phyloP scores from a whole-genome alignment of 768 basidiomycete species.

The Termitomyces eurrhizus region DNA sequence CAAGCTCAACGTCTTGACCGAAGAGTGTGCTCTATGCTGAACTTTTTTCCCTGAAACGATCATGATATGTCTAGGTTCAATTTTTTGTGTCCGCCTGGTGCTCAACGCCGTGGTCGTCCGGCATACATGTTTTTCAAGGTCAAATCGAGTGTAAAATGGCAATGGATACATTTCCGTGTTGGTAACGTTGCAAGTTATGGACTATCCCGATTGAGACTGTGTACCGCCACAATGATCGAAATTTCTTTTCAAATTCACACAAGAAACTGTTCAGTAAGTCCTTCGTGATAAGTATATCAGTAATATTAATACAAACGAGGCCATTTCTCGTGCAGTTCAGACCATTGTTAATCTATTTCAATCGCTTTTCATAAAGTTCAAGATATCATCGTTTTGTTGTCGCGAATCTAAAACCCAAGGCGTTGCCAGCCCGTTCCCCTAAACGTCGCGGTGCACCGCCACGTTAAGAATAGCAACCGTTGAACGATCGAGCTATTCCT shows the following conservation, averaged over 20 bases:
- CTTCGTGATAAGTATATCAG: background rate
- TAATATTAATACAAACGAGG: background rate
- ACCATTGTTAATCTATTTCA: background rate
- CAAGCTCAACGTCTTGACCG: no score
- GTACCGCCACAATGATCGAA: background rate
- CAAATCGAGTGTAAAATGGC: slow-evolving; percentile 91
- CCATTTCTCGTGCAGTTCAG: background rate
- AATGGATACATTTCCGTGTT: slow-evolving; percentile 82
- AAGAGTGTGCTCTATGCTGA: background rate
- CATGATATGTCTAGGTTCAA: slow-evolving; percentile 74
- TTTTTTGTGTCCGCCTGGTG: background rate
- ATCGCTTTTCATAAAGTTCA: background rate
- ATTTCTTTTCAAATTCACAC: no score
- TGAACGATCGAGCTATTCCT: slow-evolving; percentile 1
- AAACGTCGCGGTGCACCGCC: background rate
- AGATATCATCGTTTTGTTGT: background rate
- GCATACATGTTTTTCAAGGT: slow-evolving; percentile 40
- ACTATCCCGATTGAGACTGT: no score
- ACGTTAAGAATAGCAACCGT: background rate
- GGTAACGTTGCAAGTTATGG: slow-evolving; percentile 89
- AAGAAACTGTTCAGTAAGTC: background rate
- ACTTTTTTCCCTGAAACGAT: background rate
- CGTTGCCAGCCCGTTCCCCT: background rate
- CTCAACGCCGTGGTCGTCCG: no score
- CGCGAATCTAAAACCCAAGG: background rate